Conservation (phyloP, 768 basidiomycete species). For the Cystofilobasidium bisporidii region DNA sequence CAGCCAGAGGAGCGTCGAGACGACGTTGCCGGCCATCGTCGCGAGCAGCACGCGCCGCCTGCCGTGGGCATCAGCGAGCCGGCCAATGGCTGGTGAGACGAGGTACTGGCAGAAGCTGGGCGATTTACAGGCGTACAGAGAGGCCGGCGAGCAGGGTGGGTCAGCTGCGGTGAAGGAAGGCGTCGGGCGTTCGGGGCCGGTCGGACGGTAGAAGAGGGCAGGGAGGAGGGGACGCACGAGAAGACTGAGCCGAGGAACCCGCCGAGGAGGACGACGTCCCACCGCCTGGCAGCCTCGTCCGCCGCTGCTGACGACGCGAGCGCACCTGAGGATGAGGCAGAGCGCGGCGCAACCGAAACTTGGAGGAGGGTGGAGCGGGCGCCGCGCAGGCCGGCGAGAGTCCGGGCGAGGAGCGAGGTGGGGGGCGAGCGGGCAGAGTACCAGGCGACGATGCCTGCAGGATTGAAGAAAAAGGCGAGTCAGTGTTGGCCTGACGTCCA, state of each 20-base stretch:
- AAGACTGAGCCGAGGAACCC: conserved; percentile 27
- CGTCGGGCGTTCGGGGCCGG: too few species aligned
- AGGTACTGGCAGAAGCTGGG: conserved; percentile 49
- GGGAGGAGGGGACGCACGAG: conserved; percentile 2
- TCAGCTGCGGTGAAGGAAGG: conserved; percentile 28
- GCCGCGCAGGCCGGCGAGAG: conserved; percentile 57
- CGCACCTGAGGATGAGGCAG: conserved; percentile 36
- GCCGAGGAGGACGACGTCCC: conserved; percentile 92
- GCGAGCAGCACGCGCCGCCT: conserved; percentile 70
- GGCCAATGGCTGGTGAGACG: conserved; percentile 69
- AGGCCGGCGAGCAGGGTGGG: neutral
- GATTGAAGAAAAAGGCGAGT: conserved; percentile 45
- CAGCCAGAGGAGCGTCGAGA: conserved; percentile 73
- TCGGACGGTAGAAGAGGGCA: too few species aligned
- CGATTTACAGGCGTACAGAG: neutral
- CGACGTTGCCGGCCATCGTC: conserved; percentile 86
- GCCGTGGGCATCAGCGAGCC: conserved; percentile 81
- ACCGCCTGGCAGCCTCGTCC: conserved; percentile 43
- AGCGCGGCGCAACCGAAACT: conserved; percentile 49
- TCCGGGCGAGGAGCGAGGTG: conserved; percentile 57
- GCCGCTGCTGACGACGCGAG: neutral
- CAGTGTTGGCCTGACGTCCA: conserved; percentile 45
- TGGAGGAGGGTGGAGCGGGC: conserved; percentile 52
- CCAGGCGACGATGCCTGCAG: conserved; percentile 2
- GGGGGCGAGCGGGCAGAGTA: conserved; percentile 56